A percentile compares a stretch with the other conserved stretches of the same genome.
These are phyloP conservation scores for Sungouiella blattae DNA, from an alignment of 805 yeast species.

Conservation along the genomic window DNA sequence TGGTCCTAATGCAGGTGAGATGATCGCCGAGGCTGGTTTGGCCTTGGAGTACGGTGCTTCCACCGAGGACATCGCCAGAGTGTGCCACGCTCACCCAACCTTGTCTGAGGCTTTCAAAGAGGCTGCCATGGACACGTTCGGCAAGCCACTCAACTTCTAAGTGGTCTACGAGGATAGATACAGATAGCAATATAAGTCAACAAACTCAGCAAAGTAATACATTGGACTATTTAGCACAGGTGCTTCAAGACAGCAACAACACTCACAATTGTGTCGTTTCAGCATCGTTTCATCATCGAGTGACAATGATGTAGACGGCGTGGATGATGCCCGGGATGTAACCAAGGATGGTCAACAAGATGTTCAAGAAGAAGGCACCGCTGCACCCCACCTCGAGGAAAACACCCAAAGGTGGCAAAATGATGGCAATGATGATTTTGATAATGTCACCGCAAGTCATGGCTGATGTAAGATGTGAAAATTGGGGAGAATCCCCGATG, in stretches of 20 bases:
- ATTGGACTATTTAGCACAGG: no score
- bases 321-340: constrained; percentile 74
- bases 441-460: constrained; percentile 49
- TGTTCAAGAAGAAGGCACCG: constrained; percentile 42
- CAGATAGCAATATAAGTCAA: neutral
- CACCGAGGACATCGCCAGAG: constrained; percentile 95
- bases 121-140: constrained; percentile 91
- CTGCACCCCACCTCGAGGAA: constrained; percentile 58
- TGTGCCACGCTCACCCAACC: constrained; percentile 99
- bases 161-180: neutral
- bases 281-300: constrained; percentile 12
- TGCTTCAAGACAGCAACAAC: no score
- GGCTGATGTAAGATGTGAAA: neutral
- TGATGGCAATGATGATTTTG: constrained; percentile 48
- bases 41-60: constrained; percentile 99
- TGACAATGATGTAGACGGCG: constrained; percentile 53
- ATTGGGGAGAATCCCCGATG: no score
- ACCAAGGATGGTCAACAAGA: constrained; percentile 66
- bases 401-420: constrained; percentile 62
- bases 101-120: constrained; percentile 97
- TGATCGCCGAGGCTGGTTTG: constrained; percentile 98
- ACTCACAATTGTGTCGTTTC: no score
- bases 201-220: no score
- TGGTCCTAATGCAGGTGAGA: constrained; percentile 99
- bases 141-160: constrained; percentile 85